Percentiles rank a stretch among this genome's conserved stretches.
Evolutionary conservation across 495 filamentous ascomycete genomes (phyloP).

Genomic region (Aspergillus taichungensis): DNA sequence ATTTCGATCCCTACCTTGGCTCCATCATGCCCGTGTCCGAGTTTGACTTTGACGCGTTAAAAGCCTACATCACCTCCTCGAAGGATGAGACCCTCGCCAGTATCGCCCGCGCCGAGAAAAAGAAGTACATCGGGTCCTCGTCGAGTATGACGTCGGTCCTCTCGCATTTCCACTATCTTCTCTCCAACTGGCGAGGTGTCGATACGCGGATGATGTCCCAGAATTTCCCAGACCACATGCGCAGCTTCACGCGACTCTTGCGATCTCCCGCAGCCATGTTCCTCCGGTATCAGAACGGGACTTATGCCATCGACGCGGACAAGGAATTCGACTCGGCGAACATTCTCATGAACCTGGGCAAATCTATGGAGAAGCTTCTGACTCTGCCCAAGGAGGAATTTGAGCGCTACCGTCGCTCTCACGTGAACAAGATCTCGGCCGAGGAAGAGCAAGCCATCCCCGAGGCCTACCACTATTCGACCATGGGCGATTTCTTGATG

Average conservation of each 20-base stretch:
- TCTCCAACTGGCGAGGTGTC: conserved; percentile 73
- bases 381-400: conserved; percentile 72
- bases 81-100: conserved; percentile 58
- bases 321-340: conserved; percentile 85
- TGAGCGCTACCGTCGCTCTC: conserved; percentile 67
- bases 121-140: conserved; percentile 88
- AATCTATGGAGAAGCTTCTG: conserved; percentile 94
- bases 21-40: conserved; percentile 84
- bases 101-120: conserved; percentile 55
- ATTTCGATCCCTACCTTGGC: conserved; percentile 91
- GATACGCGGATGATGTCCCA: conserved; percentile 57
- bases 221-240: conserved; percentile 47
- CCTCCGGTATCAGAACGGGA: conserved; percentile 71
- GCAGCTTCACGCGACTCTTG: conserved; percentile 61
- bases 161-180: conserved; percentile 84
- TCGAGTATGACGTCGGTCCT: conserved; percentile 90
- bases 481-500: conserved; percentile 83
- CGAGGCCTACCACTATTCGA: conserved; percentile 84
- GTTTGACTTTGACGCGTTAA: conserved; percentile 83
- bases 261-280: conserved; percentile 72
- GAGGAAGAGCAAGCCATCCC: conserved; percentile 56
- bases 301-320: conserved; percentile 95
- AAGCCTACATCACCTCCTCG: conserved; percentile 82
- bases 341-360: conserved; percentile 80
- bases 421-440: conserved; percentile 50